A percentile compares a stretch with the other conserved stretches of the same genome.
These are phyloP conservation scores for Knoxdaviesia proteae DNA, from an alignment of 2,329 filamentous ascomycete species.

Conservation along the genomic window DNA sequence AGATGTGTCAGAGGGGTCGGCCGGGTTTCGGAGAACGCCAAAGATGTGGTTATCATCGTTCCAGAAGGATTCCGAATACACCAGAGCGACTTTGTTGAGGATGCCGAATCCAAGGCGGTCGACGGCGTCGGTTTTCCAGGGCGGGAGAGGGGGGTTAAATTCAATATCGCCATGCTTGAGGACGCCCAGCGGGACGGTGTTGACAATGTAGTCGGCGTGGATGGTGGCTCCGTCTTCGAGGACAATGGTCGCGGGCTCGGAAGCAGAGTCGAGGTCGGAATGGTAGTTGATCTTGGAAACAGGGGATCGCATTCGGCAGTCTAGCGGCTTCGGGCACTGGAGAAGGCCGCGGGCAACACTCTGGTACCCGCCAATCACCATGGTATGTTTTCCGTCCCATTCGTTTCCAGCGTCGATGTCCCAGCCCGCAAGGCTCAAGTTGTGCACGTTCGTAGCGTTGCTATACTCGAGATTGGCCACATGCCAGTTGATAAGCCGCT, in stretches of 20 bases:
- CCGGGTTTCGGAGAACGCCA: constrained; percentile 62
- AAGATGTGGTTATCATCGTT: constrained; percentile 81
- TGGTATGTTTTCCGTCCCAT: constrained; percentile 85
- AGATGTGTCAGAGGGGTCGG: constrained; percentile 42
- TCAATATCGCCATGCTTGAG: constrained; percentile 61
- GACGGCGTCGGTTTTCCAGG: constrained; percentile 68
- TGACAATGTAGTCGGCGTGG: constrained; percentile 76
- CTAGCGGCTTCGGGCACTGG: constrained; percentile 53
- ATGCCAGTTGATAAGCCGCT: constrained; percentile 91
- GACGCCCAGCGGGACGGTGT: constrained; percentile 77
- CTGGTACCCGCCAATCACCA: constrained; percentile 85
- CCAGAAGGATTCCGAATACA: constrained; percentile 85
- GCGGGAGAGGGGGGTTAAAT: constrained; percentile 81
- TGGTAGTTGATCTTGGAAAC: constrained; percentile 51
- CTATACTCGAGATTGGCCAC: constrained; percentile 96
- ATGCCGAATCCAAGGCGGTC: constrained; percentile 75
- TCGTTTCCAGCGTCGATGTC: constrained; percentile 97
- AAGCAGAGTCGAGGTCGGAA: constrained; percentile 22
- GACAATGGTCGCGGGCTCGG: constrained; percentile 37
- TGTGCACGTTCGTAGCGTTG: constrained; percentile 73
- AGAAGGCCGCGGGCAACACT: constrained; percentile 76
- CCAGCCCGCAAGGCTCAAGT: constrained; percentile 77
- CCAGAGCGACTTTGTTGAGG: constrained; percentile 84
- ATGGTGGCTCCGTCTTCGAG: constrained; percentile 60
- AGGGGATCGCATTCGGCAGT: constrained; percentile 52